phyloP scores from a whole-genome alignment of 2,329 filamentous ascomycete genomes.

The Scorias spongiosa region DNA sequence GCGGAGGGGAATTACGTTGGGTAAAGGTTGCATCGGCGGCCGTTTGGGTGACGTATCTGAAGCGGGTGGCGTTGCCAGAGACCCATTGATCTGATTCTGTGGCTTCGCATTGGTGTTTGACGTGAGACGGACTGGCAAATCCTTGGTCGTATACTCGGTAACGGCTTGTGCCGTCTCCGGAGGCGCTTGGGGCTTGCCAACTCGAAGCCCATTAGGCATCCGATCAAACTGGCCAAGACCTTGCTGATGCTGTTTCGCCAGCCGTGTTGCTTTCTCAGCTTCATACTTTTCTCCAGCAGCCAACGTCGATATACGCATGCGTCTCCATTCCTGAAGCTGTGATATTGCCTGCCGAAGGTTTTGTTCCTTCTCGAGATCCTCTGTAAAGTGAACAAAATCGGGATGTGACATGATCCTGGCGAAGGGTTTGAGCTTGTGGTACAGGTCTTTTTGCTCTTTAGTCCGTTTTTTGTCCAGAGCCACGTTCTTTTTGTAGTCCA shows the following conservation, averaged over 20 bases:
- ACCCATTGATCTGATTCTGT: constrained; percentile 14
- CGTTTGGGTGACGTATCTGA: constrained; percentile 31
- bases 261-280: constrained; percentile 63
- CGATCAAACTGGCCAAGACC: constrained; percentile 16
- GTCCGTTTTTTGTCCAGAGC: constrained; percentile 86
- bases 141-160: constrained; percentile 17
- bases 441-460: constrained; percentile 81
- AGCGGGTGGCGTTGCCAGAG: constrained; percentile 23
- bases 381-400: constrained; percentile 75
- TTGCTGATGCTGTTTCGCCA: constrained; percentile 39
- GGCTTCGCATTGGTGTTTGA: not conserved
- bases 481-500: constrained; percentile 87
- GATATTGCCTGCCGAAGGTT: constrained; percentile 78
- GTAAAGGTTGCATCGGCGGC: constrained; percentile 16
- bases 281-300: constrained; percentile 86
- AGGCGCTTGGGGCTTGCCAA: constrained; percentile 9
- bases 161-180: constrained; percentile 17
- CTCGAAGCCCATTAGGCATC: constrained; percentile 12
- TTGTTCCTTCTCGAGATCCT: constrained; percentile 77
- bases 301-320: constrained; percentile 68
- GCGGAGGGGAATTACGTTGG: constrained; percentile 46
- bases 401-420: constrained; percentile 90
- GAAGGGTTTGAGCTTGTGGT: constrained; percentile 91
- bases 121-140: constrained; percentile 17
- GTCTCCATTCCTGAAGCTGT: constrained; percentile 89